Base-by-base conservation (phyloP, 2,329 filamentous ascomycete genomes). In the Gremmenia infestans region DNA sequence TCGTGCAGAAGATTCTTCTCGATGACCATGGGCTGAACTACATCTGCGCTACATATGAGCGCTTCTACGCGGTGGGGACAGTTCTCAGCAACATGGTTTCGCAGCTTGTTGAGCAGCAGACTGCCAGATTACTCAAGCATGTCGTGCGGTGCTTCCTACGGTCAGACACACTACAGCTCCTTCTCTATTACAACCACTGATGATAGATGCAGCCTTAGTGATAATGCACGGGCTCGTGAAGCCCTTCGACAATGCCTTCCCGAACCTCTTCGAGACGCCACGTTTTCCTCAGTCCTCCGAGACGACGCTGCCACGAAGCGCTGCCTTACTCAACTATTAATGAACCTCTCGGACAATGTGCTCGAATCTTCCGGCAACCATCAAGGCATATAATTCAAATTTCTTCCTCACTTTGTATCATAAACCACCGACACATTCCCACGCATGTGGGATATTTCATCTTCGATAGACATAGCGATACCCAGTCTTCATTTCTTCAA, bases 21-120 rank as follows among this genome's bases (percentile, higher is more conserved):
- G 94, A 99, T 70, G 94, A 99, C 68, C 93, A 96, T 67, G 94
- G 94, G 4, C 81, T 99, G 60, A 94, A 94, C 68, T 99, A 99
- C 73, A 99, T 99, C 57, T 99, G 94, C 74, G 93, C 95, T 62
- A 99, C 94, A 0, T 99, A 99, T 68, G 94, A 99, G 78, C 84
- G 94, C 19, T 99, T 99, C 74, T 99, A 97, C 66, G 94, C 94
- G 7, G 94, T 99, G 5, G 94, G 94, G 5, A 99, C 94, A 1
- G 94, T 99, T 5, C 78, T 99, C 40, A 96, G 91, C 76, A 99
- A 97, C 71, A 99, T 99, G 94, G 94, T 99, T 55, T 91, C 88
- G 52, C 93, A 97, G 75, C 82, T 99, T 39, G 94, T 97, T 40
- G 94, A 99, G 73, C 93, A 96, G 70, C 94, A 99, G 75, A 99